Percentiles rank a stretch among this genome's conserved stretches.
phyloP scores from a whole-genome alignment of 805 yeast genomes.

The Candida chilensis region DNA sequence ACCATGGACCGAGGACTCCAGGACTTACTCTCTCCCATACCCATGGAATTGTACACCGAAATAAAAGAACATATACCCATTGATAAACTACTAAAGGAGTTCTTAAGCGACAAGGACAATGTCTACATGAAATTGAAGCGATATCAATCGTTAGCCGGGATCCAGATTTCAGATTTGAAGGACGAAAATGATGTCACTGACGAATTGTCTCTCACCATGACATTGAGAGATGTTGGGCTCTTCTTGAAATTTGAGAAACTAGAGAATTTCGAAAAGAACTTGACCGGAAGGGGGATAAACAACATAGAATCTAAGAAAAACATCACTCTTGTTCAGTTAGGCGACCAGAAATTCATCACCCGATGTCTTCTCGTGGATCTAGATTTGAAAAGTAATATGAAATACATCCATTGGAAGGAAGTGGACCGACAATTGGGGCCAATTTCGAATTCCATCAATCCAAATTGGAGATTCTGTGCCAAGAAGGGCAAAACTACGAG shows the following conservation, averaged over 20 bases:
- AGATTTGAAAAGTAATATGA: slow-evolving; percentile 26
- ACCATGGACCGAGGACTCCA: slow-evolving; percentile 18
- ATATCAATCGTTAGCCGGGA: slow-evolving; percentile 17
- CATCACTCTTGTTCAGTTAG: not conserved
- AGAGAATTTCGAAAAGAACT: no score
- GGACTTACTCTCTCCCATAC: slow-evolving; percentile 19
- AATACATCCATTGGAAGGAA: slow-evolving; percentile 28
- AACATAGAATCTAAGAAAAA: not conserved
- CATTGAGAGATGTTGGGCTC: slow-evolving; percentile 32
- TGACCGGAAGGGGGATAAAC: no score
- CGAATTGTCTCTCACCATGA: slow-evolving; percentile 26
- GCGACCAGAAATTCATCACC: slow-evolving; percentile 13
- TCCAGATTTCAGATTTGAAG: slow-evolving; percentile 15
- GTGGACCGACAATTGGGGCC: slow-evolving; percentile 20
- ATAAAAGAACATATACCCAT: slow-evolving; percentile 13
- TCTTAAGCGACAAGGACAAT: slow-evolving; percentile 15
- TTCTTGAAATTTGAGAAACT: slow-evolving; percentile 26
- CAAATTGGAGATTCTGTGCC: slow-evolving; percentile 22
- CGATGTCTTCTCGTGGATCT: slow-evolving; percentile 29
- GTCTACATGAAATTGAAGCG: slow-evolving; percentile 23
- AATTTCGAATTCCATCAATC: slow-evolving; percentile 19
- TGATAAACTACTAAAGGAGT: slow-evolving; percentile 12
- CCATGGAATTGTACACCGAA: slow-evolving; percentile 10
- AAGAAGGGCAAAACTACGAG: no score
- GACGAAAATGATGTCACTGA: slow-evolving; percentile 22